Conservation (phyloP, 257 asterid species). For the Petrea volubilis region DNA sequence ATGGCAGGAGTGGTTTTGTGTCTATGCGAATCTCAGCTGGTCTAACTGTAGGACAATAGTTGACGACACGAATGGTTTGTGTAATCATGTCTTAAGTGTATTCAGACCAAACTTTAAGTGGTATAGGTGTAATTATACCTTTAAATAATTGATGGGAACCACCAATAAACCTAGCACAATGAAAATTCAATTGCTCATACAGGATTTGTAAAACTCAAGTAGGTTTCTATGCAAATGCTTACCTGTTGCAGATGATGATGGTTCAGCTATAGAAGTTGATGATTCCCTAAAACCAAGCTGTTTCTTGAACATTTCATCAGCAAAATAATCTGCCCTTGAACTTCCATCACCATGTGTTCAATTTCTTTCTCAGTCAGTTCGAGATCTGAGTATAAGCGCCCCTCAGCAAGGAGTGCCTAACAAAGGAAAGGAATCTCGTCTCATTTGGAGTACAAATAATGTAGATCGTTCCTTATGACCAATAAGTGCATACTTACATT, state of each 20-base stretch:
- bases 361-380: slow-evolving; percentile 98
- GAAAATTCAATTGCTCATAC: too few relatives aligned
- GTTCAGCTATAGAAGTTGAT: slow-evolving; percentile 89
- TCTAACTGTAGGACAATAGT: too few relatives aligned
- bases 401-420: slow-evolving; percentile 97
- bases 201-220: too few relatives aligned
- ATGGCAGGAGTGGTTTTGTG: too few relatives aligned
- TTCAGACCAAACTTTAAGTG: too few relatives aligned
- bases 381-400: slow-evolving; percentile 94
- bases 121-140: too few relatives aligned
- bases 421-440: slow-evolving; percentile 15
- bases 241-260: slow-evolving; percentile 96
- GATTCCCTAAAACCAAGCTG: slow-evolving; percentile 68
- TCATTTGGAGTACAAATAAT: slow-evolving; percentile 1
- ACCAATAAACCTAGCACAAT: too few relatives aligned
- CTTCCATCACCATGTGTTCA: slow-evolving; percentile 96
- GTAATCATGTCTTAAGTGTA: too few relatives aligned
- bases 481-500: slow-evolving; percentile 44
- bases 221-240: slow-evolving; percentile 41
- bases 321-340: slow-evolving; percentile 87
- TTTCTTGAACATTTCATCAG: slow-evolving; percentile 64
- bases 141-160: too few relatives aligned
- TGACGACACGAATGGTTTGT: too few relatives aligned
- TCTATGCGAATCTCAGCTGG: too few relatives aligned
- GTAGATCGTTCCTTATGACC: background rate